Percentiles rank a stretch among this genome's conserved stretches.
Evolutionary conservation across 345 rosid genomes (phyloP).

Genomic region (Gossypium australe): DNA sequence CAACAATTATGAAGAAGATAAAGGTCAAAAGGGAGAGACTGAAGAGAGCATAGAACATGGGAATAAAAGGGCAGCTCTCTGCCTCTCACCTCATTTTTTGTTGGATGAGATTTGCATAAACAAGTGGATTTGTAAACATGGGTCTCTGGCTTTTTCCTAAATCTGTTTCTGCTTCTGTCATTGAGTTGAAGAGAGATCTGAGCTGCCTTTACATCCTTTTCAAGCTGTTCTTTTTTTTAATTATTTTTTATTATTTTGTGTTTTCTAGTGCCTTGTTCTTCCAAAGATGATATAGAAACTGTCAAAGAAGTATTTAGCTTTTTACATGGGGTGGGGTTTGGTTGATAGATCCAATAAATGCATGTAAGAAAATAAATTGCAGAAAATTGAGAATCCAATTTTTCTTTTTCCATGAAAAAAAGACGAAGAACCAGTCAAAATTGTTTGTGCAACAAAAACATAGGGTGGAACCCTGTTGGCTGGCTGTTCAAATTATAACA

Average conservation of each 20-base stretch:
- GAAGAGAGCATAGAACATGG: neutral
- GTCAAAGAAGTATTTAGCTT: neutral
- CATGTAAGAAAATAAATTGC: neutral
- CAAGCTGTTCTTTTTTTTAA: neutral
- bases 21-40: neutral
- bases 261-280: neutral
- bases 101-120: slow-evolving; percentile 14
- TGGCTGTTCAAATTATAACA: neutral
- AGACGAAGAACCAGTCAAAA: neutral
- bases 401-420: neutral
- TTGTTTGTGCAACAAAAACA: neutral
- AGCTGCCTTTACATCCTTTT: slow-evolving; percentile 4
- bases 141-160: slow-evolving; percentile 11
- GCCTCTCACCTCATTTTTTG: slow-evolving; percentile 22
- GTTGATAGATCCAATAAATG: slow-evolving; percentile 10
- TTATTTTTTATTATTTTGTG: neutral
- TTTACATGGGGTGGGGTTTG: neutral
- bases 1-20: neutral
- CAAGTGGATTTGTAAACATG: slow-evolving; percentile 13
- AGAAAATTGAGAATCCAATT: neutral
- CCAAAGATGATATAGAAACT: slow-evolving; percentile 5
- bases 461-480: neutral
- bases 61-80: neutral
- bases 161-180: slow-evolving; percentile 14
- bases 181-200: slow-evolving; percentile 13